Percentiles rank a stretch among this genome's conserved stretches.
Conservation (phyloP, 768 basidiomycete species). For the Galerina sulciceps region DNA sequence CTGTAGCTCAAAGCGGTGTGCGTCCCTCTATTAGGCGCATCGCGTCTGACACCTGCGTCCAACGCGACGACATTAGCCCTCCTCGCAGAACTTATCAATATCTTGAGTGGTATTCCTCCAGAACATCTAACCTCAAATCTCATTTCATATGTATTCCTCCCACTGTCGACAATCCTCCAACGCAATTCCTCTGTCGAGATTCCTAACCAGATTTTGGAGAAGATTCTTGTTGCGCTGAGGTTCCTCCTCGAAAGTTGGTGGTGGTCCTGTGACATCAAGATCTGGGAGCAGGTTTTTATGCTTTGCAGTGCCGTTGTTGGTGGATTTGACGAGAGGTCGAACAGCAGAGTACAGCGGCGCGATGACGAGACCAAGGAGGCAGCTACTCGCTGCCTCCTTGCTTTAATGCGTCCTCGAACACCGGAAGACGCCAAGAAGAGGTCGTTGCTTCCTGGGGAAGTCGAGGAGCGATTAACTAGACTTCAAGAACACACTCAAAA, state of each 20-base stretch:
- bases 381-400: slow-evolving; percentile 66
- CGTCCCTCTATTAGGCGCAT: slow-evolving; percentile 78
- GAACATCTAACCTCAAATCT: slow-evolving; percentile 57
- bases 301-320: slow-evolving; percentile 69
- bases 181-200: slow-evolving; percentile 72
- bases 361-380: slow-evolving; percentile 86
- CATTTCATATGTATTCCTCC: slow-evolving; percentile 86
- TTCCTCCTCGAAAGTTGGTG: slow-evolving; percentile 78
- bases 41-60: slow-evolving; percentile 62
- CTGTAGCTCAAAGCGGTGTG: slow-evolving; percentile 70
- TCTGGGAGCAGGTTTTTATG: slow-evolving; percentile 90
- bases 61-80: slow-evolving; percentile 51
- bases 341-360: slow-evolving; percentile 60
- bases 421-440: slow-evolving; percentile 39
- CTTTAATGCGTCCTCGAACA: slow-evolving; percentile 60
- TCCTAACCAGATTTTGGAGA: slow-evolving; percentile 82
- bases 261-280: slow-evolving; percentile 73
- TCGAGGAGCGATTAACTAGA: slow-evolving; percentile 32
- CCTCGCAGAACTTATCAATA: slow-evolving; percentile 55
- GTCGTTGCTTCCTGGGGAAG: slow-evolving; percentile 20
- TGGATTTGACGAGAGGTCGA: slow-evolving; percentile 61
- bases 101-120: slow-evolving; percentile 47
- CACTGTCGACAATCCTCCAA: slow-evolving; percentile 82
- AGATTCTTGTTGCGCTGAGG: slow-evolving; percentile 60
- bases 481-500: slow-evolving; percentile 50